Base-by-base conservation (phyloP, 176 grass and related monocot genomes). In the Zoysia pacifica region DNA sequence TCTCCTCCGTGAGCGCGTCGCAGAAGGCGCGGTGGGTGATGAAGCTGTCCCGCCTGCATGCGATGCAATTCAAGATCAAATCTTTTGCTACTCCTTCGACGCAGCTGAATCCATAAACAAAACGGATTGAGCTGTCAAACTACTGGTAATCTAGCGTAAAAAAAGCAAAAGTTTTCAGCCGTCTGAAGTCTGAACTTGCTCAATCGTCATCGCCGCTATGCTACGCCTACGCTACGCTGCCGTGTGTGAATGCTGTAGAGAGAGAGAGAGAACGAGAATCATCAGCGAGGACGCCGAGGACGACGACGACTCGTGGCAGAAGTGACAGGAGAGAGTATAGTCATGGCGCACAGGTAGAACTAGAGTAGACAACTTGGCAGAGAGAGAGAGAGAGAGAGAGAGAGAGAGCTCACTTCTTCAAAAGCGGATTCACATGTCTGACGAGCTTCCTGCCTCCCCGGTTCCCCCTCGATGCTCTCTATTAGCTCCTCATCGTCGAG, bases 1-100 rank as follows among this genome's bases (percentile, higher is more conserved):
- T 92, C 82, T 99, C 96, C 78, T 95, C 92, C 38, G 92, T 88
- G 63, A 99, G 89, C 84, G 96, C 96, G 83, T 99, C 96, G 69
- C 96, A 99, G 85, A 99, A 99, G 63, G 96, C 96, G 51, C 96
- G 93, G 90, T 99, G 96, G 59, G 96, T 99, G 81, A 95, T 95
- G 90, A 99, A 99, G 92, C 96, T 99, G 82, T 99, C 96, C 81
- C 96, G 89, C 86, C 92, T 99, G 96, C 94, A 82, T 28, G 28
- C 55, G 39, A 74, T 80, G 50, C 63, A 43, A 69, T 9, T 72
- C 51, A 36, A 52, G 35, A 65, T 65, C 40, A 72, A 73, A 72
- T 36, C 66, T 28, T 28, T 28, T 28, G 28, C 28, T 28, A 28
- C 28, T 28, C 28, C 28, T 28, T 28, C 28, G 28, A 28, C 72